Percentiles rank a stretch among this genome's conserved stretches.
Evolutionary conservation across 2,329 filamentous ascomycete species (phyloP).

Genomic region (Claviceps africana): DNA sequence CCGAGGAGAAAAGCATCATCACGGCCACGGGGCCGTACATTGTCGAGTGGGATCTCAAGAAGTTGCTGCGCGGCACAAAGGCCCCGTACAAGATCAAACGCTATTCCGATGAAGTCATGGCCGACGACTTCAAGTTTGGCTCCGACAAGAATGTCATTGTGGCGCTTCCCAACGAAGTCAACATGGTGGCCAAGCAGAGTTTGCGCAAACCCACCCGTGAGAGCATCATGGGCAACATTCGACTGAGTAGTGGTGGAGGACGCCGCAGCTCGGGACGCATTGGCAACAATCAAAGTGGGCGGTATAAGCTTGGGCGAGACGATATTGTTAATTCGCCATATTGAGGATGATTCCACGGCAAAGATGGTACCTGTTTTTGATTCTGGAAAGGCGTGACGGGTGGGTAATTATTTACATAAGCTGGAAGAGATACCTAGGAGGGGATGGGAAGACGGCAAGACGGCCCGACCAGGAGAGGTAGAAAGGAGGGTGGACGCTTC

Average conservation of each 20-base stretch:
- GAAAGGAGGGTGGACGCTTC: too few species aligned
- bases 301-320: conserved; percentile 63
- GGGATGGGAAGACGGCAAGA: too few species aligned
- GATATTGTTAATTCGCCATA: conserved; percentile 68
- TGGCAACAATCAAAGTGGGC: conserved; percentile 38
- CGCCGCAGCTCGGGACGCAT: conserved; percentile 38
- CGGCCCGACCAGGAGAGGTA: too few species aligned
- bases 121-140: conserved; percentile 95
- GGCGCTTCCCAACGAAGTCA: conserved; percentile 89
- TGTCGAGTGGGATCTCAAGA: conserved; percentile 90
- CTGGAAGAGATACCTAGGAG: too few species aligned
- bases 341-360: conserved; percentile 17
- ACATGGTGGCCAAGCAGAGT: conserved; percentile 82
- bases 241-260: conserved; percentile 28
- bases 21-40: conserved; percentile 95
- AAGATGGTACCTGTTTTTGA: too few species aligned
- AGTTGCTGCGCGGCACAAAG: conserved; percentile 66
- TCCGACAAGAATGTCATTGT: conserved; percentile 98
- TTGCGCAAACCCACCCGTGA: conserved; percentile 82
- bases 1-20: conserved; percentile 84
- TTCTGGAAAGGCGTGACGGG: too few species aligned
- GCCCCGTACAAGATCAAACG: conserved; percentile 94
- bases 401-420: too few species aligned
- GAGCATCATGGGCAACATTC: conserved; percentile 61
- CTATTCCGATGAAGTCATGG: conserved; percentile 89